Evolutionary conservation across 768 basidiomycete genomes (phyloP), one percentile per base, ranked within the genome.

Genomic region (Mycena maculata): DNA sequence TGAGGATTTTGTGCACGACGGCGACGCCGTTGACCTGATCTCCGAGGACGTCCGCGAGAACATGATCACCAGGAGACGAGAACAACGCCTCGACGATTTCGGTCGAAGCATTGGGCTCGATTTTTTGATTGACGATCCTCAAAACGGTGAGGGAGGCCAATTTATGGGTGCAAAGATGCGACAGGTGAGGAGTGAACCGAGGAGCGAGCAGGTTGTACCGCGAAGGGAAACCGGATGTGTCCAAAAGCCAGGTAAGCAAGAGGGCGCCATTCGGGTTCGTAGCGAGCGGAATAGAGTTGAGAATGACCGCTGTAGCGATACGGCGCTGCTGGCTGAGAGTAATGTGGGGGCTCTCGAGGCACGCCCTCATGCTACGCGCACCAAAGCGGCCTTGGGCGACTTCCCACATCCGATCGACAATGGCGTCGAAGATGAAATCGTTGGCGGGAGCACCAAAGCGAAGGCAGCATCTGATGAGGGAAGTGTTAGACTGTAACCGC

Each of bases 371-470:
- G 76, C 96, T 96, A 53, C 98, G 91, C 49, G 98, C 98, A 59
- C 98, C 98, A 74, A 98, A 99, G 36, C 98, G 90, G 25, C 97
- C 97, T 81, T 98, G 97, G 0, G 96, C 97, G 58, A 99, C 86
- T 81, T 99, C 98, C 95, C 98, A 99, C 82, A 98, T 92, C 42
- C 98, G 93, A 78, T 99, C 97, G 49, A 94, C 91, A 84, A 99
- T 98, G 30, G 95, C 95, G 76, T 99, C 96, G 77, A 98, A 99
- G 65, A 99, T 93, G 78, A 99, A 99, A 70, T 97, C 95, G 62
- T 95, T 96, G 31, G 87, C 88, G 36, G 96, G 96, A 39, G 91
- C 80, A 49, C 93, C 93, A 74, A 99, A 99, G 38, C 94, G 91
- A 45, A 99, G 84, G 77, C 96, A 95, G 78, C 93, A 93, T 77